Conservation (phyloP, 139 green algal genomes). For the Haematococcus lacustris region DNA sequence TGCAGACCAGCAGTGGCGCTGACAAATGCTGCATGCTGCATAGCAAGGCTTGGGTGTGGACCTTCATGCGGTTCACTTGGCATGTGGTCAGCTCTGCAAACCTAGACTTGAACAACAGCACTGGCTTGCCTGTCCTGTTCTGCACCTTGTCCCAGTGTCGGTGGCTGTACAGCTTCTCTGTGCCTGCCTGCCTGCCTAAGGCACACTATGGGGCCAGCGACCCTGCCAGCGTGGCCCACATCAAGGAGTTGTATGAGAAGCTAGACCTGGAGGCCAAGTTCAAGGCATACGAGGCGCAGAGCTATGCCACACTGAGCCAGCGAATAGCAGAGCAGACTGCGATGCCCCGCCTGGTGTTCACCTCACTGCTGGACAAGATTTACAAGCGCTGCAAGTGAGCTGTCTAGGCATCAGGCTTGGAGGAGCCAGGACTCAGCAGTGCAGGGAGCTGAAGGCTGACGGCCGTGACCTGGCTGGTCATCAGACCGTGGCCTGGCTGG, state of each 20-base stretch:
- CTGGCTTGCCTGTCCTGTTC: not conserved
- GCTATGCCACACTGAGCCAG: constrained; percentile 41
- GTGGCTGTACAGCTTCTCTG: not conserved
- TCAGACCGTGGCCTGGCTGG: too few relatives aligned
- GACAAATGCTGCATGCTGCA: not conserved
- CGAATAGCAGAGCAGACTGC: constrained; percentile 73
- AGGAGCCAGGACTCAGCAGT: too few relatives aligned
- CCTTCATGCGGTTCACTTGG: not conserved
- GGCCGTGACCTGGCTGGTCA: too few relatives aligned
- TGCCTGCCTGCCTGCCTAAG: constrained; percentile 26
- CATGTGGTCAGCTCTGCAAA: not conserved
- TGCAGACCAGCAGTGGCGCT: too few relatives aligned
- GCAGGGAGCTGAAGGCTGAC: too few relatives aligned
- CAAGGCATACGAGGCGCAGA: constrained; percentile 77
- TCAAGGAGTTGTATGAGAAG: constrained; percentile 89
- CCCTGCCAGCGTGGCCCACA: constrained; percentile 45
- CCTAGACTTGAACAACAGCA: not conserved
- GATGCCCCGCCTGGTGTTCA: constrained; percentile 80
- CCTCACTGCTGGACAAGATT: constrained; percentile 85
- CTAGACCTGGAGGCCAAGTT: constrained; percentile 79
- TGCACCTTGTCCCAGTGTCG: not conserved
- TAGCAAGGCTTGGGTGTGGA: not conserved
- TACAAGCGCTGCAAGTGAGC: constrained; percentile 95
- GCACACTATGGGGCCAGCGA: constrained; percentile 87
- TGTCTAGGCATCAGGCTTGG: too few relatives aligned